Percentiles rank a stretch among this genome's conserved stretches.
These are phyloP conservation scores for Periconia digitata DNA, from an alignment of 2,329 filamentous ascomycete species.

Conservation along the genomic window DNA sequence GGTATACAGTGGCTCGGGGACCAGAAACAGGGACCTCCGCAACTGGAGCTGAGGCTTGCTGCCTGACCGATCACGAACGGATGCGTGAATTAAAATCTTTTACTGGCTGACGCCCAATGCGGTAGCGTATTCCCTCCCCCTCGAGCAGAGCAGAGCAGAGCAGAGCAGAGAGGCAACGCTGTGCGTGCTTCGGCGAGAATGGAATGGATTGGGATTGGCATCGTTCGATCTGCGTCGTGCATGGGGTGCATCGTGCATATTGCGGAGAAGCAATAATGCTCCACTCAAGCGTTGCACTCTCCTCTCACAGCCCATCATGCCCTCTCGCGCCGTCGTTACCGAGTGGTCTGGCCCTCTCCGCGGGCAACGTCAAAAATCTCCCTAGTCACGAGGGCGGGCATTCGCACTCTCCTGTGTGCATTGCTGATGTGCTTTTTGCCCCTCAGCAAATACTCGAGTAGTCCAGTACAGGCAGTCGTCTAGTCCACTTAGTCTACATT, in stretches of 20 bases:
- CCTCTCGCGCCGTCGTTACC: not conserved
- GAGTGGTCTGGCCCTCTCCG: not conserved
- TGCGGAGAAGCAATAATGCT: slow-evolving; percentile 1
- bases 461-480: not conserved
- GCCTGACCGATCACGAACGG: not conserved
- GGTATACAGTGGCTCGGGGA: too few relatives aligned
- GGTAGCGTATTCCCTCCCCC: not conserved
- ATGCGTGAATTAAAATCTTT: not conserved
- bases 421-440: too few relatives aligned
- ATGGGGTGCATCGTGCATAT: too few relatives aligned
- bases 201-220: too few relatives aligned
- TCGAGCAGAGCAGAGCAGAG: not conserved
- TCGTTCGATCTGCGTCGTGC: not conserved
- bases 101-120: not conserved
- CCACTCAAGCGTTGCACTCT: not conserved
- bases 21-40: too few relatives aligned
- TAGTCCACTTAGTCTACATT: not conserved
- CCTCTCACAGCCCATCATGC: not conserved
- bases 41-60: not conserved
- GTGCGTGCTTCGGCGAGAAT: too few relatives aligned
- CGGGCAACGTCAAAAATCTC: not conserved
- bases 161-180: too few relatives aligned
- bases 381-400: too few relatives aligned
- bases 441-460: too few relatives aligned
- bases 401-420: too few relatives aligned